Base-by-base conservation (phyloP, 1,284 basidiomycete species). In the Ceratobasidium sp. region DNA sequence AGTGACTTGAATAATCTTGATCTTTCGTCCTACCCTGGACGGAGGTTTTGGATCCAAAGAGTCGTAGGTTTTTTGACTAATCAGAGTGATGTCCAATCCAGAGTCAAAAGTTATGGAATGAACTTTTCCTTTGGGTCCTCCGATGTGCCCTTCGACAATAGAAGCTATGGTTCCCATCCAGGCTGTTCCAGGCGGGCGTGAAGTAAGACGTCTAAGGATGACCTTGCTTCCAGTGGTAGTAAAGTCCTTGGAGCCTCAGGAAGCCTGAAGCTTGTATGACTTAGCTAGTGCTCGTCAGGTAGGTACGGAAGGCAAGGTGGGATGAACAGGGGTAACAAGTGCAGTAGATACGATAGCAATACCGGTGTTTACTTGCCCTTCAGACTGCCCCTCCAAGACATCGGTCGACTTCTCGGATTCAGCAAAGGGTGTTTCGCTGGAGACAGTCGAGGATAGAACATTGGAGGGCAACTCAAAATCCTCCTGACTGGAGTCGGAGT, bases 1-100 rank as follows among this genome's bases (percentile, higher is more conserved):
- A 0, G 83, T 84, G 3, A 85, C 78, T 77, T 80, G 78, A 18
- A 66, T 35, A 14, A 81, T 16, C n/a, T 78, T 68, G 14, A 81
- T 55, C n/a, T 75, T 59, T 30, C 73, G 70, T 18, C 80, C 79
- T 1, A 71, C 18, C 41, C 79, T 79, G 30, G 79, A 79, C 18
- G 33, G 44, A 1, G 62, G 55, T 4, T 48, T 23, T 38, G 80
- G 23, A 7, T 30, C 27, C 23, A 33, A 14, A 30, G 27, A 30
- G 27, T 30, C 27, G 8, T 65, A 75, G 10, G 44, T 27, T 1
- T 62, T 23, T 8, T 62, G 44, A 27, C 79, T 79, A 16, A 79
- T 80, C 1, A 80, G 64, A 3, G 80, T 79, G n/a, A 80, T 80
- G 30, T 79, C 78, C 6, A 79, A 74, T 30, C 77, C 77, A 2